phyloP scores from a whole-genome alignment of 805 yeast species.

The Starmerella potacharoeniae region DNA sequence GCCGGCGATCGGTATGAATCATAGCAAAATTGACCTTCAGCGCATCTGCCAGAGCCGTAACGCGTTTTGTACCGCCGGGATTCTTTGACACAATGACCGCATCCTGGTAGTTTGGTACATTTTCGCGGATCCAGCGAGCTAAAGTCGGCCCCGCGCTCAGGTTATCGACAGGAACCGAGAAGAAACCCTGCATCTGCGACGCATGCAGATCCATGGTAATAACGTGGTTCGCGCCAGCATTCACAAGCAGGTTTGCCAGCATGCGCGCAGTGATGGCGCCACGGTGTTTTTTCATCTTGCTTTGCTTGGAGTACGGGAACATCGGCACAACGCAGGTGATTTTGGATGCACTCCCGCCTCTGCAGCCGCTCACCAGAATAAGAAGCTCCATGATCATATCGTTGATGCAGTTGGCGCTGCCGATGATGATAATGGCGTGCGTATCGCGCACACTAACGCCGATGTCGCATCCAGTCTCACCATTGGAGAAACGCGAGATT shows the following conservation, averaged over 20 bases:
- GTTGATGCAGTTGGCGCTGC: conserved; percentile 75
- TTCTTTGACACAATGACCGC: conserved; percentile 97
- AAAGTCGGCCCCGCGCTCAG: conserved; percentile 92
- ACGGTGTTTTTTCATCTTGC: conserved; percentile 96
- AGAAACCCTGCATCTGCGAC: conserved; percentile 98
- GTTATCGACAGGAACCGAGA: conserved; percentile 94
- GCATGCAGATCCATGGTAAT: conserved; percentile 95
- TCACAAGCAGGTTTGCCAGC: conserved; percentile 86
- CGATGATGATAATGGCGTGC: conserved; percentile 87
- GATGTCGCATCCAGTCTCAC: conserved; percentile 93
- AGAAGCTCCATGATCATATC: conserved; percentile 94
- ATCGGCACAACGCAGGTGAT: conserved; percentile 96
- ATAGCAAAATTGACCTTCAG: conserved; percentile 93
- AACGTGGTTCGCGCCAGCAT: conserved; percentile 99
- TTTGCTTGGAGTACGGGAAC: conserved; percentile 93
- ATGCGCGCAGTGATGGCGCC: conserved; percentile 97
- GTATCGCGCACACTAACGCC: conserved; percentile 94
- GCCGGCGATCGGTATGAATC: conserved; percentile 96
- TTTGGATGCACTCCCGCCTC: conserved; percentile 96
- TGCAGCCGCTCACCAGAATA: conserved; percentile 87
- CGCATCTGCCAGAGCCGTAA: conserved; percentile 94
- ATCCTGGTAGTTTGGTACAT: conserved; percentile 70
- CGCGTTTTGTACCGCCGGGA: conserved; percentile 98
- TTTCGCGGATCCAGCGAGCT: conserved; percentile 90
- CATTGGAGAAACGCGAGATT: conserved; percentile 85